A percentile compares a stretch with the other conserved stretches of the same genome.
phyloP scores from a whole-genome alignment of 2,329 filamentous ascomycete species.

The Colletotrichum godetiae region DNA sequence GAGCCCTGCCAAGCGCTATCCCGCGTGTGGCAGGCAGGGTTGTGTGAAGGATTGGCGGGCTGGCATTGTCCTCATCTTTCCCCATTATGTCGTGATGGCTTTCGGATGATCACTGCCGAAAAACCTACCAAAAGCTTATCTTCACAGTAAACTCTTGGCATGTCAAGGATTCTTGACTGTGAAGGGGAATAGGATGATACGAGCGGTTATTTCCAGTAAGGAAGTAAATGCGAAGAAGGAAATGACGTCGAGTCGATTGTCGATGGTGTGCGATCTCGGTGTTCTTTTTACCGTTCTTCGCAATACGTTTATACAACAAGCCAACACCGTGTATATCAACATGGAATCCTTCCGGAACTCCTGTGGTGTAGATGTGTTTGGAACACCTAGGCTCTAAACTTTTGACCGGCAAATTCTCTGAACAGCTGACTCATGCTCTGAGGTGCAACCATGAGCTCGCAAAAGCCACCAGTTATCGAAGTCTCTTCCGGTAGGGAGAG shows the following conservation, averaged over 20 bases:
- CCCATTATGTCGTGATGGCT: slow-evolving; percentile 11
- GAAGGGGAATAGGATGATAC: background rate
- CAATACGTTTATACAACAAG: background rate
- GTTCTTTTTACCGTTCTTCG: background rate
- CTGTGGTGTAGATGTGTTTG: background rate
- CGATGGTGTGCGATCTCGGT: background rate
- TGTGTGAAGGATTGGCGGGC: slow-evolving; percentile 34
- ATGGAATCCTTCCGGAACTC: background rate
- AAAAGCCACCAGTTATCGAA: background rate
- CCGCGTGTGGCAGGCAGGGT: background rate
- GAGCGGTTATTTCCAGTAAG: background rate
- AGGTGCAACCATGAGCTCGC: background rate
- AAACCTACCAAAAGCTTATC: slow-evolving; percentile 15
- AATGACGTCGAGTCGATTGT: background rate
- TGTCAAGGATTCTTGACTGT: background rate
- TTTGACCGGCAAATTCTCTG: background rate
- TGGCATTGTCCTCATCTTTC: slow-evolving; percentile 40
- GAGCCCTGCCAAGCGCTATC: background rate
- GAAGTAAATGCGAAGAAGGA: background rate
- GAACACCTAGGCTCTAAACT: no score
- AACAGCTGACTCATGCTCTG: background rate
- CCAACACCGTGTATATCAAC: background rate
- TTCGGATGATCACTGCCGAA: slow-evolving; percentile 2
- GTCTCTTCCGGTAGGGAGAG: background rate
- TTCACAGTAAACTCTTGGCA: background rate